These are phyloP conservation scores for Coemansia linderi DNA, from an alignment of 371 early-diverging fungal species.

Conservation along the genomic window DNA sequence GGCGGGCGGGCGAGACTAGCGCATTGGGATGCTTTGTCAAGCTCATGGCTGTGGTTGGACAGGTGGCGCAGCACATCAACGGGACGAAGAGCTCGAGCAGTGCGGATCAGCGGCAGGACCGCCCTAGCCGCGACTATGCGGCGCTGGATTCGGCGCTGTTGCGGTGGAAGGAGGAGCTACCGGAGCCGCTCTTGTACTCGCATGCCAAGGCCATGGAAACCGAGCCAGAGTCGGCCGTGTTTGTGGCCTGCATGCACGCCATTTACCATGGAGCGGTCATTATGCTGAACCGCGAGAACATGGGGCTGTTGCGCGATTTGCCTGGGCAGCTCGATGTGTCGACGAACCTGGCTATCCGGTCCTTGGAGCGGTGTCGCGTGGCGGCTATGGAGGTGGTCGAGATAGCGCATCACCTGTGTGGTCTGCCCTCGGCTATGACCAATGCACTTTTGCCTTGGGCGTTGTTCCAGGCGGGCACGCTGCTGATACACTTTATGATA, in stretches of 20 bases:
- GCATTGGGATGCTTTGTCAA: constrained; percentile 47
- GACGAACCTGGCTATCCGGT: constrained; percentile 47
- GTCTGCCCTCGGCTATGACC: constrained; percentile 48
- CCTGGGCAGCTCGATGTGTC: constrained; percentile 51
- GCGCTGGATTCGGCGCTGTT: constrained; percentile 39
- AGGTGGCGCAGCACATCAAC: constrained; percentile 51
- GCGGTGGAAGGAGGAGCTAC: constrained; percentile 53
- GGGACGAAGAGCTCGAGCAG: constrained; percentile 14
- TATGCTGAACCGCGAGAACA: constrained; percentile 53
- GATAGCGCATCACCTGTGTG: constrained; percentile 44
- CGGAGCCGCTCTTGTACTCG: constrained; percentile 28
- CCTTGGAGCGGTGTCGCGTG: constrained; percentile 47
- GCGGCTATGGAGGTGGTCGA: constrained; percentile 53
- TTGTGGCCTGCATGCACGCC: constrained; percentile 49
- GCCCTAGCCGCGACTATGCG: constrained; percentile 19
- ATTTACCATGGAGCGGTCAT: constrained; percentile 51
- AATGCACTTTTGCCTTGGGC: constrained; percentile 53
- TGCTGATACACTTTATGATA: constrained; percentile 53
- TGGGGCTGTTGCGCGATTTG: constrained; percentile 40
- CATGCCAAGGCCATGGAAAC: constrained; percentile 21
- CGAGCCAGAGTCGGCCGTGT: constrained; percentile 37
- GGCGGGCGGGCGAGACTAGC: constrained; percentile 30
- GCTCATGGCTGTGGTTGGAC: constrained; percentile 51
- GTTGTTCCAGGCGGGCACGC: constrained; percentile 52
- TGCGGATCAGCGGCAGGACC: constrained; percentile 5